Conservation (phyloP, 2,329 filamentous ascomycete species). For the Hypoxylon sp. region DNA sequence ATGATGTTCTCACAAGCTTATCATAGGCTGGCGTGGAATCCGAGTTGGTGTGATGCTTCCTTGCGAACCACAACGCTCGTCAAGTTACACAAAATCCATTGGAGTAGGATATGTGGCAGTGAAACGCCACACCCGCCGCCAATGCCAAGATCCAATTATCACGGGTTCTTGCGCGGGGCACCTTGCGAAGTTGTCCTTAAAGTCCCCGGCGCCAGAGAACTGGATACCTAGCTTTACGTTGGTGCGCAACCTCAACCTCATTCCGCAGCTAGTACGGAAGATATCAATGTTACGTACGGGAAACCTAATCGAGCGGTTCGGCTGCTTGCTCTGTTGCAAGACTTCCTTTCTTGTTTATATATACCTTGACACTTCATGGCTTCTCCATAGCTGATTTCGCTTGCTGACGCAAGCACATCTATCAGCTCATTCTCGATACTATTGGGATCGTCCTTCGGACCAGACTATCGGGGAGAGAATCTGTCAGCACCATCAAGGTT, state of each 20-base stretch:
- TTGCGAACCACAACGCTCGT: not conserved
- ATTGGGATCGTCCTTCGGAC: not conserved
- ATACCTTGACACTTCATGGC: not conserved
- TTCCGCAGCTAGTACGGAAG: not conserved
- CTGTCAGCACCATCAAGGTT: slow-evolving; percentile 12
- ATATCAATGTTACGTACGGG: not conserved
- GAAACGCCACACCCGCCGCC: slow-evolving; percentile 1
- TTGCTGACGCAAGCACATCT: slow-evolving; percentile 11
- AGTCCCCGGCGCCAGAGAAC: not conserved
- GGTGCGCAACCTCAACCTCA: not conserved
- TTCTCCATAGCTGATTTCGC: not conserved
- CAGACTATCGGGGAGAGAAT: not conserved
- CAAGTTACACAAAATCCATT: not conserved
- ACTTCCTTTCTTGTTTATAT: not conserved
- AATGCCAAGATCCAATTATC: slow-evolving; percentile 2
- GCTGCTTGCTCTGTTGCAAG: not conserved
- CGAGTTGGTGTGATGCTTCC: slow-evolving; percentile 4
- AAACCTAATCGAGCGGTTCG: not conserved
- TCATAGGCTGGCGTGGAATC: not conserved
- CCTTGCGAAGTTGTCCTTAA: not conserved
- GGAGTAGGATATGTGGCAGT: not conserved
- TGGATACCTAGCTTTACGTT: not conserved
- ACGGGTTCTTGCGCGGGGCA: not conserved
- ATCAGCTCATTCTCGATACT: not conserved
- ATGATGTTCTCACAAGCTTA: slow-evolving; percentile 2